Evolutionary conservation across 257 asterid genomes (phyloP).

Genomic region (Plectranthus barbatus): DNA sequence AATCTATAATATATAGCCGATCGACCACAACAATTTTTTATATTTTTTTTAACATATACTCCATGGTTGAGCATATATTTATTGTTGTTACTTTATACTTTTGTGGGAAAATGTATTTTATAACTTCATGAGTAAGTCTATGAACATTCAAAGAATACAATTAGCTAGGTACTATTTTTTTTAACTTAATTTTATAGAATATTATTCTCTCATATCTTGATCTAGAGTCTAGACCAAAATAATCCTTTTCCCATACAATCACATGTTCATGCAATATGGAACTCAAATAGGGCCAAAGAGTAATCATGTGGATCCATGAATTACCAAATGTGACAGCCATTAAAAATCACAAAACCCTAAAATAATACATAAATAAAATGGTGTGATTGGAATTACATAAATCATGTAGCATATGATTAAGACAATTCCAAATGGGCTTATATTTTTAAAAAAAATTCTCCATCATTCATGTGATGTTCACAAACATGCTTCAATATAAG

Average conservation of each 20-base stretch:
- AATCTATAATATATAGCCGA: too few species aligned
- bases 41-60: too few species aligned
- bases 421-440: slow-evolving; percentile 4
- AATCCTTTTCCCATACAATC: background rate
- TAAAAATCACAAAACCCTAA: background rate
- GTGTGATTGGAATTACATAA: slow-evolving; percentile 5
- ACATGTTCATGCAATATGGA: background rate
- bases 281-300: background rate
- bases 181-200: background rate
- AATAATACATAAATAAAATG: background rate
- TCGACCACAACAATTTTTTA: too few species aligned
- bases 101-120: too few species aligned
- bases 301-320: slow-evolving; percentile 1
- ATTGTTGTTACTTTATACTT: too few species aligned
- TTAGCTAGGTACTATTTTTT: background rate
- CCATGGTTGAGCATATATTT: too few species aligned
- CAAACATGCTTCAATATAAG: background rate
- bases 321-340: background rate
- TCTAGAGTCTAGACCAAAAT: background rate
- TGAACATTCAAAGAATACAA: background rate
- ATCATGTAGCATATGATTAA: slow-evolving; percentile 7
- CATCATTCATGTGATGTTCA: background rate
- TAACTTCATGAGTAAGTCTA: too few species aligned
- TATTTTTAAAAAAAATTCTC: background rate
- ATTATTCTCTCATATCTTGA: background rate